phyloP scores from a whole-genome alignment of 2,329 filamentous ascomycete genomes.

The Ceratocystis diversiconidia region DNA sequence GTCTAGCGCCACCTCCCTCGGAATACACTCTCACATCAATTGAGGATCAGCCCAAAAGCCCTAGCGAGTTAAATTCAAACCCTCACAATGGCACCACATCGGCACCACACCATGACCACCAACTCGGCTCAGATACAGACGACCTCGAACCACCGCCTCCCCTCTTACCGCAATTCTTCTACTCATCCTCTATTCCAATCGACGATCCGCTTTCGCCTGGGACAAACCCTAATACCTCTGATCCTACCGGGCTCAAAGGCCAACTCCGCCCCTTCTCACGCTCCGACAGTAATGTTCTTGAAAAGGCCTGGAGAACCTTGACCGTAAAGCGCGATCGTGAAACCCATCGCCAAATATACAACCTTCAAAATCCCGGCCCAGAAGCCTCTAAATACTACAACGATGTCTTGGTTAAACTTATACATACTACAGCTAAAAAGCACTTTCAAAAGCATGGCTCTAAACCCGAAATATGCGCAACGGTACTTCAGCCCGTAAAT shows the following conservation, averaged over 20 bases:
- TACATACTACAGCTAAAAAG: constrained; percentile 31
- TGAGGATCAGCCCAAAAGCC: neutral
- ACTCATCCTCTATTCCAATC: constrained; percentile 66
- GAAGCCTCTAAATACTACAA: constrained; percentile 24
- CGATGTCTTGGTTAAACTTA: constrained; percentile 28
- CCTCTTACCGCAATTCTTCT: constrained; percentile 66
- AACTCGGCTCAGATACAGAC: constrained; percentile 26
- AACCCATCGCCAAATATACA: constrained; percentile 31
- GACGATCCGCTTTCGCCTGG: constrained; percentile 71
- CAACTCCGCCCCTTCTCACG: constrained; percentile 64
- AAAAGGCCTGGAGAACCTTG: constrained; percentile 60
- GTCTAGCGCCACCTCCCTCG: constrained; percentile 30
- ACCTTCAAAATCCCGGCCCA: constrained; percentile 6
- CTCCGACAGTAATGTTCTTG: constrained; percentile 65
- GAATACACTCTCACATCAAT: neutral
- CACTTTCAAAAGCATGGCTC: constrained; percentile 34
- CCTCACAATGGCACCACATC: neutral
- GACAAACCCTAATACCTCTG: constrained; percentile 31
- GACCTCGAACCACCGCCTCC: constrained; percentile 38
- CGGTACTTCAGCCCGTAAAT: constrained; percentile 14
- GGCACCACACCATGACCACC: neutral
- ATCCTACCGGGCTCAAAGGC: constrained; percentile 37
- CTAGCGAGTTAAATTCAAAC: neutral
- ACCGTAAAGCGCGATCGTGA: constrained; percentile 33
- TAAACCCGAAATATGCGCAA: constrained; percentile 8